Conservation (phyloP, 164 flowering plant genomes). For the Liquidambar formosana region DNA sequence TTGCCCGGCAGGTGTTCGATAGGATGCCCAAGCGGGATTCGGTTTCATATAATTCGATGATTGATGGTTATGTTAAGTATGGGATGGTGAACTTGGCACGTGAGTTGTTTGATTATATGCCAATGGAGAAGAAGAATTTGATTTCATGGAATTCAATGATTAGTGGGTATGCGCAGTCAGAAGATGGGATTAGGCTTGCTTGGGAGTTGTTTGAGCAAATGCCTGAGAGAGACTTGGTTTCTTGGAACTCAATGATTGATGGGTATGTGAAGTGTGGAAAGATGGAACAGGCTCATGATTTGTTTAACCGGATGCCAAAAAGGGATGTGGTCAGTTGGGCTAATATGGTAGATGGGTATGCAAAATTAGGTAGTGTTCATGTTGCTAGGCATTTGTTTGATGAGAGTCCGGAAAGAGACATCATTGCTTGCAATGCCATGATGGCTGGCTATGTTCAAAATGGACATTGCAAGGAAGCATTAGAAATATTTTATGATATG, state of each 20-base stretch:
- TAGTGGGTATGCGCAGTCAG: slow-evolving; percentile 42
- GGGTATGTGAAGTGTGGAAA: slow-evolving; percentile 58
- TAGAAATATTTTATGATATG: slow-evolving; percentile 50
- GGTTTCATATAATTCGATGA: slow-evolving; percentile 66
- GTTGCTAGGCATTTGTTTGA: slow-evolving; percentile 49
- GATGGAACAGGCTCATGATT: slow-evolving; percentile 42
- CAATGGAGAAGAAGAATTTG: slow-evolving; percentile 43
- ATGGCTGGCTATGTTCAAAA: slow-evolving; percentile 62
- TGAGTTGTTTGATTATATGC: slow-evolving; percentile 53
- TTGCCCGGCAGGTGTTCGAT: slow-evolving; percentile 55
- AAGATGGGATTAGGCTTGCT: slow-evolving; percentile 40
- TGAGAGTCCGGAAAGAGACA: slow-evolving; percentile 55
- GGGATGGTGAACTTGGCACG: slow-evolving; percentile 50
- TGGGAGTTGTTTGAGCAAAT: slow-evolving; percentile 51
- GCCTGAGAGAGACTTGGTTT: slow-evolving; percentile 63
- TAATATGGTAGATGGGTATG: slow-evolving; percentile 62
- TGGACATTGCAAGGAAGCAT: slow-evolving; percentile 47
- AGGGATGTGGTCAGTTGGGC: slow-evolving; percentile 65
- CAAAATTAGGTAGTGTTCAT: slow-evolving; percentile 43
- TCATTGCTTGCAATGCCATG: slow-evolving; percentile 63
- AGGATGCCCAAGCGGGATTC: slow-evolving; percentile 48
- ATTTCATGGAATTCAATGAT: slow-evolving; percentile 73
- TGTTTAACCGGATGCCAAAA: slow-evolving; percentile 53
- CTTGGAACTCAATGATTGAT: slow-evolving; percentile 70
- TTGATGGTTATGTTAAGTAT: slow-evolving; percentile 61